phyloP scores from a whole-genome alignment of 768 basidiomycete genomes.

The Kwoniella shandongensis region DNA sequence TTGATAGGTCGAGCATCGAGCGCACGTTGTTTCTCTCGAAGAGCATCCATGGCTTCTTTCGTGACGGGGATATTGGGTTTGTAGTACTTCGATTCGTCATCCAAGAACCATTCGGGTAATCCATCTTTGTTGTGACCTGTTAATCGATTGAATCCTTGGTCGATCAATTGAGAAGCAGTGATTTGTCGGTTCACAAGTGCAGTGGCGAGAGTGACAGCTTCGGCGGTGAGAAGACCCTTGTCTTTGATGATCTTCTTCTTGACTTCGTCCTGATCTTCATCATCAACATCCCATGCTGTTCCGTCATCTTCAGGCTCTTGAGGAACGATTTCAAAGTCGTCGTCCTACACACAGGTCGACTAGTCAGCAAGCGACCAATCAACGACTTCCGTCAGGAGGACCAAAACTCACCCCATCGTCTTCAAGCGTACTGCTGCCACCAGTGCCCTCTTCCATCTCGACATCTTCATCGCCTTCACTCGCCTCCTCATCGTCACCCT shows the following conservation, averaged over 20 bases:
- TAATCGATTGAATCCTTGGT: constrained; percentile 93
- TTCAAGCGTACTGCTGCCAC: constrained; percentile 31
- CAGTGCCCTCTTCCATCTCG: constrained; percentile 41
- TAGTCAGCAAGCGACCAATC: background rate
- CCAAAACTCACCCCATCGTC: constrained; percentile 19
- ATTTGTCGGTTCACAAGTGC: constrained; percentile 84
- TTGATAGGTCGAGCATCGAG: constrained; percentile 97
- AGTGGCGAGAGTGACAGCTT: constrained; percentile 88
- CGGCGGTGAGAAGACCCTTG: constrained; percentile 77
- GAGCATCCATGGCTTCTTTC: constrained; percentile 82
- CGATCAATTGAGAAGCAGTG: constrained; percentile 82
- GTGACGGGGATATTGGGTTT: constrained; percentile 94
- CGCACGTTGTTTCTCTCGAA: constrained; percentile 86
- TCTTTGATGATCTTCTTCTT: constrained; percentile 69
- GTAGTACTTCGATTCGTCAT: constrained; percentile 91
- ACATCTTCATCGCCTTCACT: constrained; percentile 46
- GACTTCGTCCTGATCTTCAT: constrained; percentile 70
- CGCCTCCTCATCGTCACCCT: constrained; percentile 41
- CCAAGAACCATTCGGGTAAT: constrained; percentile 93
- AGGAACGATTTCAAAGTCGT: constrained; percentile 74
- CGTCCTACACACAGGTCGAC: background rate
- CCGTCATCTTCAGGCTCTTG: constrained; percentile 62
- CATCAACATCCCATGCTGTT: constrained; percentile 74
- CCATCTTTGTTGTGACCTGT: constrained; percentile 88
- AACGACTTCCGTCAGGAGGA: background rate